These are phyloP conservation scores for Fusarium tupiense DNA, from an alignment of 2,329 filamentous ascomycete species.

Conservation along the genomic window DNA sequence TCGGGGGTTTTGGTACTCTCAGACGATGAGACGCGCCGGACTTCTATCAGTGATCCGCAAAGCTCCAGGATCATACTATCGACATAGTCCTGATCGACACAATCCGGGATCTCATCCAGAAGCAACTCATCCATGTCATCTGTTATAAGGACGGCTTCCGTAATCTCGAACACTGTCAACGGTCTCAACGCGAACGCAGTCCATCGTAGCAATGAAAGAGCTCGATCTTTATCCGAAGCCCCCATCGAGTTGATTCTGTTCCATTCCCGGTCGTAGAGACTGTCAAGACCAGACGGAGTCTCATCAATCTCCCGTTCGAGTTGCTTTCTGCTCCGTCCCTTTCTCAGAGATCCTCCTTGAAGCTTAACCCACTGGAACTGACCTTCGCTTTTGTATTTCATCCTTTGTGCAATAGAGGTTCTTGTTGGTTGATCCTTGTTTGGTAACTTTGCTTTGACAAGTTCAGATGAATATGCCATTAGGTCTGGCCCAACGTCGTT, in stretches of 20 bases:
- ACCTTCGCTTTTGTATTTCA: conserved; percentile 44
- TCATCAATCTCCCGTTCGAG: conserved; percentile 43
- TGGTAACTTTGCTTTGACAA: conserved; percentile 42
- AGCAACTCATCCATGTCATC: accelerated
- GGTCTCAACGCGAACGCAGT: conserved; percentile 39
- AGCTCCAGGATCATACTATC: neutral
- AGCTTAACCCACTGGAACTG: conserved; percentile 49
- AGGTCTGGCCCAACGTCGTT: neutral
- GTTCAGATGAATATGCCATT: neutral
- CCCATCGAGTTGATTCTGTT: conserved; percentile 26
- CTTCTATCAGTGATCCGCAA: neutral
- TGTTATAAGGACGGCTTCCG: neutral
- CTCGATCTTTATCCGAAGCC: conserved; percentile 16
- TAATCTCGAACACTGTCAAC: neutral
- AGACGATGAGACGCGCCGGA: accelerated
- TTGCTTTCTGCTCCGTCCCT: conserved; percentile 42
- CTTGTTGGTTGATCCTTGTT: conserved; percentile 37
- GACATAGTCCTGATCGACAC: neutral
- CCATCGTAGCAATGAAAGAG: conserved; percentile 46
- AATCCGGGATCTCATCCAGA: neutral
- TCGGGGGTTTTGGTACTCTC: accelerated
- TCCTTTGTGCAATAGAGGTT: conserved; percentile 28
- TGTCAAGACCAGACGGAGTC: conserved; percentile 41
- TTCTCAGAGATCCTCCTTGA: conserved; percentile 38
- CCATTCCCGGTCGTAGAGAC: conserved; percentile 47